Percentiles rank a stretch among this genome's conserved stretches.
Evolutionary conservation across 371 early-diverging fungal genomes (phyloP).

Genomic region (Nosema bombycis): DNA sequence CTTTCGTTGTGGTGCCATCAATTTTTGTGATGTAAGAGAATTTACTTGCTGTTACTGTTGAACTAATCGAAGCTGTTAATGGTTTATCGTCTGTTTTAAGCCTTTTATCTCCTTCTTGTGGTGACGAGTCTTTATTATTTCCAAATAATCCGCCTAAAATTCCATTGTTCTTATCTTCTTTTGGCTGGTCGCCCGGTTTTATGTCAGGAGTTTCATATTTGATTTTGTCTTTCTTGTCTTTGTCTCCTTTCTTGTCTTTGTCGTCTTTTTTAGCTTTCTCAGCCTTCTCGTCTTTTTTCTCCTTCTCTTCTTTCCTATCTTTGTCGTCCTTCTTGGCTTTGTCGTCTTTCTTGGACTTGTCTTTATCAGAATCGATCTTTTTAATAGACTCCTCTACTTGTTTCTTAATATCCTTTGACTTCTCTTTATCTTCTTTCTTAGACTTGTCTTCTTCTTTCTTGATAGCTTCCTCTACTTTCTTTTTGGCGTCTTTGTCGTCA

Average conservation of each 20-base stretch:
- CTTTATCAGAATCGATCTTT: not conserved
- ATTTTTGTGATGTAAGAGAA: not conserved
- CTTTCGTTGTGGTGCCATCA: not conserved
- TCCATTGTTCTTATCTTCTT: not conserved
- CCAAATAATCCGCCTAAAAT: not conserved
- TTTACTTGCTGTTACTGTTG: not conserved
- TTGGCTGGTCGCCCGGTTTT: not conserved
- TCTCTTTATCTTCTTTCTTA: not conserved
- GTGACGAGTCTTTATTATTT: not conserved
- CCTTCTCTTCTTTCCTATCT: conserved; percentile 2
- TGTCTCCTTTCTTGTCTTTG: not conserved
- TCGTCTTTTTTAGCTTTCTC: not conserved
- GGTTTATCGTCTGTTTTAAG: not conserved
- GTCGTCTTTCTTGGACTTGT: not conserved
- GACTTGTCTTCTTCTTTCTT: not conserved
- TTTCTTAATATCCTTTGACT: not conserved
- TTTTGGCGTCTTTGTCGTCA: not conserved
- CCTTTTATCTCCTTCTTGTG: not conserved
- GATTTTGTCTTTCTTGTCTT: not conserved
- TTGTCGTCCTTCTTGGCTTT: not conserved
- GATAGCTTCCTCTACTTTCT: not conserved
- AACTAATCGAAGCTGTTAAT: not conserved
- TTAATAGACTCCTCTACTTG: not conserved
- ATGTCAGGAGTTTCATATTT: not conserved
- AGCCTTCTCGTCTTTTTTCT: conserved; percentile 6